phyloP scores from a whole-genome alignment of 352 stramenopile species.

The Paralagenidium karlingii region DNA sequence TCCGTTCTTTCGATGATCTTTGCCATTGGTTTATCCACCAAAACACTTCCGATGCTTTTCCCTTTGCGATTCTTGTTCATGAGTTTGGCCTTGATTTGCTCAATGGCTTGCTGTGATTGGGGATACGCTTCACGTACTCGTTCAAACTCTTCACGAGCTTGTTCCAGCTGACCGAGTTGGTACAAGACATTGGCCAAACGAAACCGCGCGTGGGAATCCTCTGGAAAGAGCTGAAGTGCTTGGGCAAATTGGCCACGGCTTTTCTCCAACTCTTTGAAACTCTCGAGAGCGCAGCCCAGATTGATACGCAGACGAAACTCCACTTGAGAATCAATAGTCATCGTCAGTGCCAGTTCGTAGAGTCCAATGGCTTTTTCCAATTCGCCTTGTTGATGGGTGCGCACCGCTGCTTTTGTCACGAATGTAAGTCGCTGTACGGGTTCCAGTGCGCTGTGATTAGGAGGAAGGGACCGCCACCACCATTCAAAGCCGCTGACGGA shows the following conservation, averaged over 20 bases:
- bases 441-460: constrained; percentile 41
- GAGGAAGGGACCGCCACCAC: constrained; percentile 65
- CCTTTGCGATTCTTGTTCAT: constrained; percentile 6
- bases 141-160: constrained; percentile 18
- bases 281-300: constrained; percentile 45
- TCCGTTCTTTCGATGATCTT: no score
- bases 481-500: constrained; percentile 69
- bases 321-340: constrained; percentile 37
- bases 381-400: constrained; percentile 46
- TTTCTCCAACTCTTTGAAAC: constrained; percentile 15
- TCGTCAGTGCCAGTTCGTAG: constrained; percentile 47
- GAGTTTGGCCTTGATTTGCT: constrained; percentile 14
- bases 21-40: no score
- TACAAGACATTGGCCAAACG: no score
- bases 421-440: constrained; percentile 68
- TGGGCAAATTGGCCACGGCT: constrained; percentile 27
- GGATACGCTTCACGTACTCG: constrained; percentile 30
- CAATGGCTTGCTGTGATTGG: constrained; percentile 29
- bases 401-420: constrained; percentile 61
- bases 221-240: constrained; percentile 24
- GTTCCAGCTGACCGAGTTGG: constrained; percentile 38
- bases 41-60: no score
- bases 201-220: constrained; percentile 41
- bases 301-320: constrained; percentile 54
- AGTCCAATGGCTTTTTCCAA: constrained; percentile 48